Evolutionary conservation across 108 stramenopile species (phyloP), one percentile per base, ranked within the genome.

Genomic region (Fragilariopsis cylindrus): DNA sequence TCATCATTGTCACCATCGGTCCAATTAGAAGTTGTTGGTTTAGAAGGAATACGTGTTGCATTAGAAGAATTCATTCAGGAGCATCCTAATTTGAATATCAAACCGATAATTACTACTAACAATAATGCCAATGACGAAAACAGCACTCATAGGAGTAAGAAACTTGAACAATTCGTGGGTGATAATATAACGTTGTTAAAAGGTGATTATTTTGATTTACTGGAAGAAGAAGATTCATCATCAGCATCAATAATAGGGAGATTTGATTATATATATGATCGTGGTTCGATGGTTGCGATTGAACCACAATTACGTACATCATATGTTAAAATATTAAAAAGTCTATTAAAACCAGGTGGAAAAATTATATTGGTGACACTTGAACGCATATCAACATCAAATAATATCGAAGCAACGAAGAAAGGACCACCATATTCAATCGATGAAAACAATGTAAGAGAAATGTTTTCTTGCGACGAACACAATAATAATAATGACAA

Each of bases 271-370:
- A 88, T 92, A 21, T 91, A 72, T 45, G 94, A 95, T 80, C 88
- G 94, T 41, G 94, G 79, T 8, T 89, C 90, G 7, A 81, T 95
- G 65, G 91, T 92, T 40, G 94, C 91, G 45, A 95, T 95, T 69
- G 63, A 90, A 12, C 94, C 94, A 3, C 30, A 70, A 0, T 57
- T 88, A 48, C 80, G 91, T 4, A 55, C 78, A 18, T 70, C 76
- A 2, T 95, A 95, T 79, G 86, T 85, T 12, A 55, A 79, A 15
- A 62, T 84, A 4, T 69, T 92, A 57, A 81, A 82, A 43, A 77
- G 77, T 19, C 41, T 92, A 46, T 50, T 92, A 0, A 73, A 67
- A 12, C 83, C 90, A 6, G 87, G 87, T 54, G 91, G 90, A 19
- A 75, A 57, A 2, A 88, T 92, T 46, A 75, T 95, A 1, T 77